Conservation (phyloP, 2,329 filamentous ascomycete species). For the Mariannaea elegans region DNA sequence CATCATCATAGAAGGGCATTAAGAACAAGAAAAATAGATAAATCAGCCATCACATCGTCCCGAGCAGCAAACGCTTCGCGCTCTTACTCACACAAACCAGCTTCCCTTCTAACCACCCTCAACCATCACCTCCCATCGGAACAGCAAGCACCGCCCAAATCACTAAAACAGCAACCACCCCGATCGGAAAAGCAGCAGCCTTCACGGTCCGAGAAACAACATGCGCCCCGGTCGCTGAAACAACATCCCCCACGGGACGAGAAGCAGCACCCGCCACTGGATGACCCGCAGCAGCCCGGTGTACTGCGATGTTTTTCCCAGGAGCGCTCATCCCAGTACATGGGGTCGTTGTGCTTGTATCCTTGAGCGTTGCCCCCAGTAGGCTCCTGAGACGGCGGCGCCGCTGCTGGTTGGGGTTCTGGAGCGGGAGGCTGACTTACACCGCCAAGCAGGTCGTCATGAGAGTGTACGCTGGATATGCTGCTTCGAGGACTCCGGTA, state of each 20-base stretch:
- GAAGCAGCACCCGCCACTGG: slow-evolving; percentile 20
- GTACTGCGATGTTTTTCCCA: slow-evolving; percentile 5
- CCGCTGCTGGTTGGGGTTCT: background rate
- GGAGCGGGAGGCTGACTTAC: background rate
- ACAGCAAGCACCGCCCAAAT: slow-evolving; percentile 9
- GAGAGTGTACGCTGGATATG: slow-evolving; percentile 10
- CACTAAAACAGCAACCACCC: slow-evolving; percentile 9
- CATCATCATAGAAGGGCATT: background rate
- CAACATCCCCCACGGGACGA: slow-evolving; percentile 19
- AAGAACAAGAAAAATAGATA: too few relatives aligned
- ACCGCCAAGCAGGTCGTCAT: background rate
- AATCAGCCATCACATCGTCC: too few relatives aligned
- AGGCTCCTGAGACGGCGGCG: background rate
- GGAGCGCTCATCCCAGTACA: slow-evolving; percentile 14
- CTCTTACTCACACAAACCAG: background rate
- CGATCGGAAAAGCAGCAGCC: slow-evolving; percentile 20
- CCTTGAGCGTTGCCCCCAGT: background rate
- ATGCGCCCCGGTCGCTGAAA: slow-evolving; percentile 13
- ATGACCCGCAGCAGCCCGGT: slow-evolving; percentile 21
- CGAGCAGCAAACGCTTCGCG: too few relatives aligned
- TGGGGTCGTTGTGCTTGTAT: slow-evolving; percentile 13
- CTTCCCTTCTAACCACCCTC: background rate
- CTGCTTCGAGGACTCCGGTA: slow-evolving; percentile 7
- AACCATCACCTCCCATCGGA: background rate
- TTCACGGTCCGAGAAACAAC: slow-evolving; percentile 19